Conservation (phyloP, 441 rosid species). For the Cnidoscolus chayamansa region DNA sequence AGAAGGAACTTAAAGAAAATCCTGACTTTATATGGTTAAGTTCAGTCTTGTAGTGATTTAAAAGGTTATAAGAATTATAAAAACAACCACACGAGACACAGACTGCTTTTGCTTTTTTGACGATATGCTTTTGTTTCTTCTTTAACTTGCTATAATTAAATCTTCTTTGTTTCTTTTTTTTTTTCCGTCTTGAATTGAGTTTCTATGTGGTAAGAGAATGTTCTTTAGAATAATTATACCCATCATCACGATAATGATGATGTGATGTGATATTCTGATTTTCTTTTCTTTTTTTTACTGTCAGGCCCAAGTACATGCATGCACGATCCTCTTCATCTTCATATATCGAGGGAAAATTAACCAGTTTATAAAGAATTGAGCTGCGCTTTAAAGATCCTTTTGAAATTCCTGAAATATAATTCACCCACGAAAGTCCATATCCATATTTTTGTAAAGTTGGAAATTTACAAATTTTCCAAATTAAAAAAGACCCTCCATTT, state of each 20-base stretch:
- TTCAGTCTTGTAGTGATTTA: too few species aligned
- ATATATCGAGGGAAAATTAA: not conserved
- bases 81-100: not conserved
- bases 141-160: too few species aligned
- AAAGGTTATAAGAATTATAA: too few species aligned
- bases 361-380: too few species aligned
- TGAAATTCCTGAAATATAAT: not conserved
- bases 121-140: not conserved
- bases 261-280: not conserved
- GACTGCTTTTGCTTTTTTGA: conserved; percentile 6
- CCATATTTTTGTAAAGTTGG: not conserved
- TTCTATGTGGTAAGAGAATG: conserved; percentile 1
- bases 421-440: not conserved
- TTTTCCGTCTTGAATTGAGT: not conserved
- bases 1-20: too few species aligned
- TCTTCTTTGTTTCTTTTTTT: not conserved
- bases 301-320: too few species aligned
- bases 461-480: not conserved
- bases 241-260: conserved; percentile 1
- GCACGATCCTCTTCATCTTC: too few species aligned
- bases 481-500: not conserved
- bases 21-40: too few species aligned
- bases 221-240: conserved; percentile 9
- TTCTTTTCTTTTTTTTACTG: not conserved
- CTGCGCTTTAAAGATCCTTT: conserved; percentile 2